These are phyloP conservation scores for Ramularia endophylla DNA, from an alignment of 2,329 filamentous ascomycete species.

Conservation along the genomic window DNA sequence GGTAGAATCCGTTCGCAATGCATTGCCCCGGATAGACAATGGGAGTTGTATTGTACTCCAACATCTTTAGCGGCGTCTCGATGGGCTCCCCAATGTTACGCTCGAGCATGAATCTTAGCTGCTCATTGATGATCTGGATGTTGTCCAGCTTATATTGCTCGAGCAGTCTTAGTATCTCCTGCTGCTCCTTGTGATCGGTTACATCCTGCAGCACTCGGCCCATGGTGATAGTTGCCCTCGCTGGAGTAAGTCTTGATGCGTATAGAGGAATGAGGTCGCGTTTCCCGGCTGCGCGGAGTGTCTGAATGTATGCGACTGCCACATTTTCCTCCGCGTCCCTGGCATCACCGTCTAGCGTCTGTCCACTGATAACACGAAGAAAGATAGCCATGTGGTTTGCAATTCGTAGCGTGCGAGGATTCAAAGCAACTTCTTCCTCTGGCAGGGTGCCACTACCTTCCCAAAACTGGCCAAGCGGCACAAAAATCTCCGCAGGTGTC, in stretches of 20 bases:
- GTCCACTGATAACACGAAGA: constrained; percentile 45
- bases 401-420: constrained; percentile 41
- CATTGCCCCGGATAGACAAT: constrained; percentile 51
- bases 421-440: constrained; percentile 32
- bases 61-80: constrained; percentile 35
- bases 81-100: constrained; percentile 13
- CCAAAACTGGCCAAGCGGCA: constrained; percentile 19
- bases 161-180: constrained; percentile 67
- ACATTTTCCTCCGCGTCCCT: constrained; percentile 63
- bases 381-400: constrained; percentile 56
- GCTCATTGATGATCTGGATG: constrained; percentile 64
- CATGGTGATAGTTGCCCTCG: constrained; percentile 63
- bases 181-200: constrained; percentile 57
- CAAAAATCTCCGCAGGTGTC: constrained; percentile 20
- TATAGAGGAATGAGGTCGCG: constrained; percentile 82
- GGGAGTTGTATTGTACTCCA: constrained; percentile 45
- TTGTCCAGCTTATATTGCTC: constrained; percentile 67
- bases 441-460: constrained; percentile 13
- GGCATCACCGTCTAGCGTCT: constrained; percentile 38
- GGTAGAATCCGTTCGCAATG: constrained; percentile 65
- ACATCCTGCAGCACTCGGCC: constrained; percentile 72
- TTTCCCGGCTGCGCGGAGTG: constrained; percentile 65
- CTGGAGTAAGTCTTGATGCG: constrained; percentile 66
- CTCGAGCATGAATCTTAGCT: constrained; percentile 41
- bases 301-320: constrained; percentile 74